Evolutionary conservation across 208 protist species (phyloP), one percentile per base, ranked within the genome.

Genomic region (Leishmania major): DNA sequence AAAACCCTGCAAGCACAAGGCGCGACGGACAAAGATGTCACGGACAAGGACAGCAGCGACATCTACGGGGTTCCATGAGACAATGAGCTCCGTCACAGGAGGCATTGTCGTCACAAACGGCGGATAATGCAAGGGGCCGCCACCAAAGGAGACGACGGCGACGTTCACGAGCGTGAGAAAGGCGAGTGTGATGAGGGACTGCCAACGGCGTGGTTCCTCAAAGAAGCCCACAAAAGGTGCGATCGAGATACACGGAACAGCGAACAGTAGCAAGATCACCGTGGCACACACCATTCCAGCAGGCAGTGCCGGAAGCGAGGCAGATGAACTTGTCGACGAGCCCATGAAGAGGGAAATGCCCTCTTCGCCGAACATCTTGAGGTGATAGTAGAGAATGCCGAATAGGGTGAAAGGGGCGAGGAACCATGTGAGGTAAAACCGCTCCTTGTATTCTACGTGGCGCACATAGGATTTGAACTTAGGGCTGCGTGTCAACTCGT

Each of bases 151-250:
- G 10, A 90, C 89, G 8, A 92, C 70, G 28, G 67, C 78, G 17
- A 90, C 66, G 62, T 93, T 94, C 57, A 92, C 83, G 17, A 43
- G 78, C 43, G 91, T 91, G 47, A 93, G 85, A 43, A 93, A 81
- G 22, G 75, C 47, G 10, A 91, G 64, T 17, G 90, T 73, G 19
- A 78, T 67, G 17, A 91, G n/a, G 40, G 77, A 85, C 28, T 88
- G 71, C 59, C 78, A 80, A 15, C 78, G 73, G 11, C 71, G 82
- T 8, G 86, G 78, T 47, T 87, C 84, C 71, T 93, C 89, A 75
- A 94, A 94, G 78, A 96, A 92, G n/a, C 91, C 90, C 66, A 84
- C 84, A 79, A 94, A 94, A 3, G 88, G 90, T 2, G 86, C 87
- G 59, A 93, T 81, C 3, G 93, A 59, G 47, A 88, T 85, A 77